Conservation (phyloP, 768 basidiomycete genomes). For the Mycena capillaripes region DNA sequence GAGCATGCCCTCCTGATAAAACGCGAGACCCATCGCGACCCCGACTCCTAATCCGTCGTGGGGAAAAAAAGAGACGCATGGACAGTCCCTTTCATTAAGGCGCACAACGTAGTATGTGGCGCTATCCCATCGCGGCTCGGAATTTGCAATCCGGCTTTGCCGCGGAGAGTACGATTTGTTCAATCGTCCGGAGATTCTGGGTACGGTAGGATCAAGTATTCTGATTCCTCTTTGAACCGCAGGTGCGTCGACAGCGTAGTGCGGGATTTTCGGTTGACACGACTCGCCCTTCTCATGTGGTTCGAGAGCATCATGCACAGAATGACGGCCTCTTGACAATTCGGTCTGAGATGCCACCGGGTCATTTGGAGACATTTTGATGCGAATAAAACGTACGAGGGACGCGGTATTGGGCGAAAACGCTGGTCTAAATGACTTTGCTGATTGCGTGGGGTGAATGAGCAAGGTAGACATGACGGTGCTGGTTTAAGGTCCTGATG, state of each 20-base stretch:
- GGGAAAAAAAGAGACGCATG: slow-evolving; percentile 23
- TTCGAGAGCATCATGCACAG: background rate
- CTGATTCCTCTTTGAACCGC: background rate
- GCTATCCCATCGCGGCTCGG: background rate
- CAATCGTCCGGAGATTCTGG: background rate
- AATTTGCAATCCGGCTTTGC: background rate
- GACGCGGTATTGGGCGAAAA: background rate
- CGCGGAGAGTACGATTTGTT: background rate
- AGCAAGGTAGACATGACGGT: background rate
- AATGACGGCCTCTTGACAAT: background rate
- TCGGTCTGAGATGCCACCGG: background rate
- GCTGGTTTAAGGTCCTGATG: background rate
- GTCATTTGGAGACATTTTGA: no score
- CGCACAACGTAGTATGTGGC: background rate
- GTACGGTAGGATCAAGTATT: background rate
- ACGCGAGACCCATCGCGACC: slow-evolving; percentile 29
- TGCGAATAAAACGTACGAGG: background rate
- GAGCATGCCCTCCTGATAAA: slow-evolving; percentile 29
- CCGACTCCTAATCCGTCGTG: slow-evolving; percentile 19
- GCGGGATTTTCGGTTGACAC: background rate
- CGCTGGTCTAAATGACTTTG: background rate
- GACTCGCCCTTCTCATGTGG: background rate
- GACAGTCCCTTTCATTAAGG: background rate
- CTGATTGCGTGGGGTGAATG: background rate
- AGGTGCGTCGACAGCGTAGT: background rate